Conservation (phyloP, 495 filamentous ascomycete genomes). For the Cetradonia linearis region DNA sequence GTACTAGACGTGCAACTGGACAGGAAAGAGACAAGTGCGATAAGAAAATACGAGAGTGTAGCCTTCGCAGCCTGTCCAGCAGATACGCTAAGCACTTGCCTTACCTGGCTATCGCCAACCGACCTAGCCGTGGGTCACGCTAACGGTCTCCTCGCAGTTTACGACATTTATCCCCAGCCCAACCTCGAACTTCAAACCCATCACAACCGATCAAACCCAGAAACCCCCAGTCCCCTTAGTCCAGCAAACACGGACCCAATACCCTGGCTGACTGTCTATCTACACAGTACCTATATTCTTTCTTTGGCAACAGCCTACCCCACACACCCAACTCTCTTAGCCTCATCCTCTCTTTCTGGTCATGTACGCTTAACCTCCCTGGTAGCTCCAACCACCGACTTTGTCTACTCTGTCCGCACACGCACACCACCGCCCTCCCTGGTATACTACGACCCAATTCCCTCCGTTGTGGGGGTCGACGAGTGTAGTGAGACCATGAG, state of each 20-base stretch:
- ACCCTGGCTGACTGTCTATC: constrained; percentile 46
- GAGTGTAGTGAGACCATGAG: constrained; percentile 46
- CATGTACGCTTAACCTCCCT: constrained; percentile 49
- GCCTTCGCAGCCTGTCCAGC: constrained; percentile 43
- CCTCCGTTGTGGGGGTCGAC: constrained; percentile 45
- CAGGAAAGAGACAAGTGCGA: constrained; percentile 17
- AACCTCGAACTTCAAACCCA: neutral
- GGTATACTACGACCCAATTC: constrained; percentile 47
- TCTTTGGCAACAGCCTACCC: constrained; percentile 49
- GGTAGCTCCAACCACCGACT: constrained; percentile 39
- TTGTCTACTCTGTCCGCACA: constrained; percentile 39
- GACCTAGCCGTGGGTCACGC: constrained; percentile 52
- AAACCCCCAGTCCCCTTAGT: neutral
- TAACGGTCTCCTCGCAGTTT: constrained; percentile 52
- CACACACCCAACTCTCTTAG: constrained; percentile 45
- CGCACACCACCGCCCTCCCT: constrained; percentile 41
- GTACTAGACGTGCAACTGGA: constrained; percentile 45
- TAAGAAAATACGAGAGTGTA: constrained; percentile 26
- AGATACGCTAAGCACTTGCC: constrained; percentile 45
- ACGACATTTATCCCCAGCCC: constrained; percentile 36
- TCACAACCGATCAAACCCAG: neutral
- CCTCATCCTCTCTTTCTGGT: constrained; percentile 48
- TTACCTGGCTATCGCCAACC: constrained; percentile 53
- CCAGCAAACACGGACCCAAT: constrained; percentile 21
- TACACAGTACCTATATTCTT: constrained; percentile 53